A percentile compares a stretch with the other conserved stretches of the same genome.
Conservation (phyloP, 2,329 filamentous ascomycete genomes). For the Neonectria faginata region DNA sequence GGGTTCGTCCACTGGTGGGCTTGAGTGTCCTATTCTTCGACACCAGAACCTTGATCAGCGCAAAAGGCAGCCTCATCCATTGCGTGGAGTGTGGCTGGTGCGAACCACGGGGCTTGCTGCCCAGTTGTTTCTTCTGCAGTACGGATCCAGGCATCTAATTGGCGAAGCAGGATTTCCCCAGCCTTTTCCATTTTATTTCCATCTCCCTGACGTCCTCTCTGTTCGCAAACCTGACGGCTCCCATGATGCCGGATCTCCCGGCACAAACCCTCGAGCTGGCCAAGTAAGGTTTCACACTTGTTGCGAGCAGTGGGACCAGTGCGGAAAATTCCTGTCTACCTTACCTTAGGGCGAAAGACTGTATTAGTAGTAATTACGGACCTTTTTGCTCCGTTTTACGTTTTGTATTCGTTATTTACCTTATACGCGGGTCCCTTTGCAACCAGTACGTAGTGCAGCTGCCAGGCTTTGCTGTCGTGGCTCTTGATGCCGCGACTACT, state of each 20-base stretch:
- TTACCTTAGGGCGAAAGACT: neutral
- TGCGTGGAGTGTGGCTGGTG: conserved; percentile 22
- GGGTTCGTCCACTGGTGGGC: neutral
- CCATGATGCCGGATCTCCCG: conserved; percentile 40
- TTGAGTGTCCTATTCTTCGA: conserved; percentile 7
- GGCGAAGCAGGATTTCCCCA: conserved; percentile 15
- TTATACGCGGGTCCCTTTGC: neutral
- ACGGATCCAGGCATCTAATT: neutral
- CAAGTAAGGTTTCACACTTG: conserved; percentile 24
- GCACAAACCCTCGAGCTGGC: conserved; percentile 20
- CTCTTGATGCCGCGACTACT: conserved; percentile 23
- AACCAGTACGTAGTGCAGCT: conserved; percentile 4
- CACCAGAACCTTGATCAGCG: conserved; percentile 21
- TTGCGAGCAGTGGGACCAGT: neutral
- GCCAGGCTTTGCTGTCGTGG: conserved; percentile 10
- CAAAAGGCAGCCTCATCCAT: conserved; percentile 13
- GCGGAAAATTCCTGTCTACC: neutral
- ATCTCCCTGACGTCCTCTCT: conserved; percentile 33
- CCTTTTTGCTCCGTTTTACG: neutral
- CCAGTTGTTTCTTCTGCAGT: neutral
- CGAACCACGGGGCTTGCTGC: neutral
- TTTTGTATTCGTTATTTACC: too few species aligned
- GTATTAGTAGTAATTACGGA: neutral
- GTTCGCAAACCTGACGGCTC: conserved; percentile 19
- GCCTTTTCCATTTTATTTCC: conserved; percentile 6